phyloP scores from a whole-genome alignment of 1,284 basidiomycete genomes.

The Polyporus tsugae region DNA sequence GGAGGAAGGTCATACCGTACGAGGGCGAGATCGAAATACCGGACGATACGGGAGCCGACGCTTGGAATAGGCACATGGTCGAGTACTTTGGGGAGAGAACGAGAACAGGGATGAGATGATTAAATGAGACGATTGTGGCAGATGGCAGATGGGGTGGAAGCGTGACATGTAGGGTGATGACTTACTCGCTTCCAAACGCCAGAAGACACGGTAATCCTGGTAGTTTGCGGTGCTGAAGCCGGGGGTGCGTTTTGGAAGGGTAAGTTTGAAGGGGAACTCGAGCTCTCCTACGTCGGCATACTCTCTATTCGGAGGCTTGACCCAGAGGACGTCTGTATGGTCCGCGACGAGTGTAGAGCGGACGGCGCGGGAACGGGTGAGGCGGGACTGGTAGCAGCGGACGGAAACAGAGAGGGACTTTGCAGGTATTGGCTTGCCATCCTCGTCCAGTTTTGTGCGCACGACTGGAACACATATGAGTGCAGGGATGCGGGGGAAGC shows the following conservation, averaged over 20 bases:
- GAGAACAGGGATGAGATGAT: conserved; percentile 31
- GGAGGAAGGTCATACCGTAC: conserved; percentile 63
- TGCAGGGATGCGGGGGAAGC: conserved; percentile 21
- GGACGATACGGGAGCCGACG: conserved; percentile 71
- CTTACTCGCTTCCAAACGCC: conserved; percentile 84
- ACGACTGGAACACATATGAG: conserved; percentile 55
- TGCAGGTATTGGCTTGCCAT: conserved; percentile 69
- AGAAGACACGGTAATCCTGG: conserved; percentile 80
- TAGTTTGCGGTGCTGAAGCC: conserved; percentile 77
- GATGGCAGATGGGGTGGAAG: conserved; percentile 33
- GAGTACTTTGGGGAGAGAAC: conserved; percentile 55
- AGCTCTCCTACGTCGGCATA: conserved; percentile 67
- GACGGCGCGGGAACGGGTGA: conserved; percentile 61
- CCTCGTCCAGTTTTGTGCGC: conserved; percentile 73
- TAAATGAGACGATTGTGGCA: conserved; percentile 22
- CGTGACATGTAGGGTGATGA: conserved; percentile 31
- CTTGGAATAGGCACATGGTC: conserved; percentile 69
- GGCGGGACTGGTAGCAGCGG: conserved; percentile 80
- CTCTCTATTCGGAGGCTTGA: conserved; percentile 61
- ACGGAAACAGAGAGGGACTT: conserved; percentile 72
- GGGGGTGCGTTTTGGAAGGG: conserved; percentile 66
- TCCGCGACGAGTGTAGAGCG: conserved; percentile 75
- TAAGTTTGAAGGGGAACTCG: conserved; percentile 76
- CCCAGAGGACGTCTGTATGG: conserved; percentile 70
- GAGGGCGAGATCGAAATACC: conserved; percentile 72